A percentile compares a stretch with the other conserved stretches of the same genome.
These are phyloP conservation scores for Barnettozyma salicaria DNA, from an alignment of 805 yeast species.

Conservation along the genomic window DNA sequence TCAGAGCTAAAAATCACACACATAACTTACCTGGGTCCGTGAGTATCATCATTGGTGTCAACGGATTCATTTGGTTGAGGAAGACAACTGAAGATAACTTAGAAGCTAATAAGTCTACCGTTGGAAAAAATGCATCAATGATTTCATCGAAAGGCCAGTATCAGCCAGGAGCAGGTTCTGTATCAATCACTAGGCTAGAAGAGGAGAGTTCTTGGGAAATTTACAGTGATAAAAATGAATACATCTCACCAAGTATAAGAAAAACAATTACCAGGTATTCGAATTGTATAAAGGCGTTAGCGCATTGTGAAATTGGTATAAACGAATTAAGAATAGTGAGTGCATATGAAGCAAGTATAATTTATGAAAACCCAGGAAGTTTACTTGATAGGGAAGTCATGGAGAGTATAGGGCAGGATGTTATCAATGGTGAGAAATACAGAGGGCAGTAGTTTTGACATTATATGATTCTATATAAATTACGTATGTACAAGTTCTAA, in stretches of 20 bases:
- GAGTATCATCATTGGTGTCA: slow-evolving; percentile 84
- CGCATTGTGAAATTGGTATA: slow-evolving; percentile 81
- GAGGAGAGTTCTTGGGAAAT: slow-evolving; percentile 95
- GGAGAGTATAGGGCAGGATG: slow-evolving; percentile 67
- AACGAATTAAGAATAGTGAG: slow-evolving; percentile 71
- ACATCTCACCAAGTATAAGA: slow-evolving; percentile 53
- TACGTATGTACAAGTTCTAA: slow-evolving; percentile 6
- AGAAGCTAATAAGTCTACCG: slow-evolving; percentile 25
- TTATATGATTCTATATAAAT: neutral
- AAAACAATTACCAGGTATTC: slow-evolving; percentile 78
- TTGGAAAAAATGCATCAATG: slow-evolving; percentile 31
- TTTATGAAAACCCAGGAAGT: slow-evolving; percentile 62
- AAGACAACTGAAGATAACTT: slow-evolving; percentile 44
- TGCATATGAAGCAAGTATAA: slow-evolving; percentile 88
- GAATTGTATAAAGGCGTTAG: slow-evolving; percentile 76
- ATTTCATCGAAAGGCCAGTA: slow-evolving; percentile 30
- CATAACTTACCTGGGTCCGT: slow-evolving; percentile 92
- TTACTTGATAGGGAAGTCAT: slow-evolving; percentile 68
- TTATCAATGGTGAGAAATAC: slow-evolving; percentile 67
- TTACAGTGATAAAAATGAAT: slow-evolving; percentile 83
- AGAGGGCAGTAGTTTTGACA: slow-evolving; percentile 40
- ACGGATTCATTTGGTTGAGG: slow-evolving; percentile 90
- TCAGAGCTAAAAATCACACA: slow-evolving; percentile 82
- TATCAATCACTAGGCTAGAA: slow-evolving; percentile 77
- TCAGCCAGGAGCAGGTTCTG: slow-evolving; percentile 52